Evolutionary conservation across 2,329 filamentous ascomycete genomes (phyloP).

Genomic region (Ophiostoma populinum): DNA sequence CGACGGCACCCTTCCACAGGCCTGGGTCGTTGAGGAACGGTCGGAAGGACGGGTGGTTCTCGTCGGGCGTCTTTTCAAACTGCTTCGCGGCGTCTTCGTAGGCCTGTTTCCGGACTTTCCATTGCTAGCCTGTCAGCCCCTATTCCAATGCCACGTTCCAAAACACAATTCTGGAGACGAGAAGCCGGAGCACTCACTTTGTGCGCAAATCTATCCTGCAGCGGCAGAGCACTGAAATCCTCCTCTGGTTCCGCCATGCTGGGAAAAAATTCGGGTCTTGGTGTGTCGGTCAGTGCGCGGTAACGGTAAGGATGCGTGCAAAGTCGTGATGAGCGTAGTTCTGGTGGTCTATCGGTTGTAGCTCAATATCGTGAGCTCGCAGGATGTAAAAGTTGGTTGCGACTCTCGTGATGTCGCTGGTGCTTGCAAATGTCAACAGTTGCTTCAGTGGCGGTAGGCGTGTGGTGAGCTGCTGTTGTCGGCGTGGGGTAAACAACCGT

Average conservation of each 20-base stretch:
- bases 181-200: no score
- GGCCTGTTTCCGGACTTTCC: slow-evolving; percentile 91
- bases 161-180: background rate
- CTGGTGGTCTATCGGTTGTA: no score
- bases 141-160: no score
- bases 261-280: background rate
- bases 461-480: background rate
- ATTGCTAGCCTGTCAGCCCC: slow-evolving; percentile 36
- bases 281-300: slow-evolving; percentile 1
- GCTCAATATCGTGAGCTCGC: no score
- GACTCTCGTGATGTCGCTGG: background rate
- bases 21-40: slow-evolving; percentile 73
- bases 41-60: slow-evolving; percentile 68
- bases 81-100: slow-evolving; percentile 85
- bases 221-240: slow-evolving; percentile 62
- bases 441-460: no score
- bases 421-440: no score
- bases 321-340: no score
- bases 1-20: slow-evolving; percentile 82
- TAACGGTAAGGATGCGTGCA: no score
- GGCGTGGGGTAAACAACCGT: slow-evolving; percentile 3
- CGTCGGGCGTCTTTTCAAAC: slow-evolving; percentile 71
- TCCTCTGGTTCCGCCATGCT: slow-evolving; percentile 68
- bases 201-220: slow-evolving; percentile 68
- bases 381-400: background rate